phyloP scores from a whole-genome alignment of 176 grass and related monocot species.

The Chrysopogon serrulatus region DNA sequence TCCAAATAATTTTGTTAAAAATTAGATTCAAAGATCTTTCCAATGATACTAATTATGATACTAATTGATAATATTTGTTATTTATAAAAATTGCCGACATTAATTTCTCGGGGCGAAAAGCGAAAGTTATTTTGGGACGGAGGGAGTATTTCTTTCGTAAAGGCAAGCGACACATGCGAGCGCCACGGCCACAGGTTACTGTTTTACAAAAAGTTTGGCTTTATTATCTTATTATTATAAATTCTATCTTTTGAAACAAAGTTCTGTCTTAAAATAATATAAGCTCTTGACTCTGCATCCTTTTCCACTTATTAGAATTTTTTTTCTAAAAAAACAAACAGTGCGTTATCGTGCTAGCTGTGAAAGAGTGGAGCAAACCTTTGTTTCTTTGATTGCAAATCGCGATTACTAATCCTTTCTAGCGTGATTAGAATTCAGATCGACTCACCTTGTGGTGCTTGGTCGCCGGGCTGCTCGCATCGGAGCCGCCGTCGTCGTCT shows the following conservation, averaged over 20 bases:
- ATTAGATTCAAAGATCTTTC: too few species aligned
- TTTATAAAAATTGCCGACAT: too few species aligned
- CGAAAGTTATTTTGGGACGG: too few species aligned
- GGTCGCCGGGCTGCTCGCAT: neutral
- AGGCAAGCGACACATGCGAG: too few species aligned
- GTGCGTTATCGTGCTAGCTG: neutral
- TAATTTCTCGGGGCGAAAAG: too few species aligned
- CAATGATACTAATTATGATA: too few species aligned
- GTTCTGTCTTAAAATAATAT: neutral
- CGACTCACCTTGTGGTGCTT: conserved; percentile 29
- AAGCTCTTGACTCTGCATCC: neutral
- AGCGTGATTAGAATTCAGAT: neutral
- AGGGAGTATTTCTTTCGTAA: too few species aligned
- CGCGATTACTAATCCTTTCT: neutral
- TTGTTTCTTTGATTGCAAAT: neutral
- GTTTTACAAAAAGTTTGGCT: too few species aligned
- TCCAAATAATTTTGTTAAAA: too few species aligned
- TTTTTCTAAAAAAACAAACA: neutral
- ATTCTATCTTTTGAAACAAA: neutral
- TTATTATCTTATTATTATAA: too few species aligned
- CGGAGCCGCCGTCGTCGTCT: neutral
- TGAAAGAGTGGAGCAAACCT: neutral
- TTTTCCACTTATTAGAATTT: neutral
- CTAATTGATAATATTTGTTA: too few species aligned
- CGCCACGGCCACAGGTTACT: too few species aligned